These are phyloP conservation scores for Megacollybia platyphylla DNA, from an alignment of 1,284 basidiomycete species.

Conservation along the genomic window DNA sequence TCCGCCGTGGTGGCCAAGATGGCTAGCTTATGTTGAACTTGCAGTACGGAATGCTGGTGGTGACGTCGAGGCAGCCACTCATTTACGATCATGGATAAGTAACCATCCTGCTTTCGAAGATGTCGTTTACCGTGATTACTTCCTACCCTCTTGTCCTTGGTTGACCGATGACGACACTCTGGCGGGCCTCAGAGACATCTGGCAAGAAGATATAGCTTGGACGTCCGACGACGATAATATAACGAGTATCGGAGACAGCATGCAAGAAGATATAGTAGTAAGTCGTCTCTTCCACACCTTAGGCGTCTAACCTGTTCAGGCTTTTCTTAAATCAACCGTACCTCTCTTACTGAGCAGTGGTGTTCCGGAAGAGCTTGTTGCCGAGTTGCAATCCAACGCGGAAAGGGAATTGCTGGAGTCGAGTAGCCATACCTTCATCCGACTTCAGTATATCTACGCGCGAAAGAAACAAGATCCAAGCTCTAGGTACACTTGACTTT, in stretches of 20 bases:
- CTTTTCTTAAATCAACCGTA: slow-evolving; percentile 50
- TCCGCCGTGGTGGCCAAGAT: slow-evolving; percentile 45
- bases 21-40: slow-evolving; percentile 37
- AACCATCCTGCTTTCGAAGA: slow-evolving; percentile 43
- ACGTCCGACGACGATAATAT: slow-evolving; percentile 9
- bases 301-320: slow-evolving; percentile 21
- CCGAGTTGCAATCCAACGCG: slow-evolving; percentile 37
- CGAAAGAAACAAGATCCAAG: slow-evolving; percentile 24
- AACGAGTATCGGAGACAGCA: slow-evolving; percentile 14
- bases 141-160: slow-evolving; percentile 45
- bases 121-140: slow-evolving; percentile 40
- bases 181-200: slow-evolving; percentile 14
- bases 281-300: slow-evolving; percentile 7
- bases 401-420: slow-evolving; percentile 37
- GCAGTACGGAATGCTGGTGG: slow-evolving; percentile 48
- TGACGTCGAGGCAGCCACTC: slow-evolving; percentile 42
- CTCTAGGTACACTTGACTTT: not conserved
- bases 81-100: slow-evolving; percentile 38
- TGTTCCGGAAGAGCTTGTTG: slow-evolving; percentile 34
- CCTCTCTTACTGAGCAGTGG: slow-evolving; percentile 55
- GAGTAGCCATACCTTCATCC: slow-evolving; percentile 31
- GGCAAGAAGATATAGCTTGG: slow-evolving; percentile 33
- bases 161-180: slow-evolving; percentile 8
- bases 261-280: slow-evolving; percentile 27
- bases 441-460: slow-evolving; percentile 47